Conservation (phyloP, 192 early-diverging fungal species). For the Coemansia sp. region DNA sequence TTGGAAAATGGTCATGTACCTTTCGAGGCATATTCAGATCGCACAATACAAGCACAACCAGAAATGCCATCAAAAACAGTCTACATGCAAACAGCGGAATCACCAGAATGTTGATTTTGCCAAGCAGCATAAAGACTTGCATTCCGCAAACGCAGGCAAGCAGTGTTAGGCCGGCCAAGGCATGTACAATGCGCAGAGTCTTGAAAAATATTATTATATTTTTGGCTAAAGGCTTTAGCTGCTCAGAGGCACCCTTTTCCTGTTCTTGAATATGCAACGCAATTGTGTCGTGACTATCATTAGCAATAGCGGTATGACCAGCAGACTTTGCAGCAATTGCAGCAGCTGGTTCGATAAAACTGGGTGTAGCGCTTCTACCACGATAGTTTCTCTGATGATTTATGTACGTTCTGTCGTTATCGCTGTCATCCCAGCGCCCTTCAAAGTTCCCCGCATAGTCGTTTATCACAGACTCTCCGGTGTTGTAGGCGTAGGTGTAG, state of each 20-base stretch:
- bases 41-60: constrained; percentile 31
- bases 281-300: not conserved
- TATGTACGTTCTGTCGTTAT: constrained; percentile 1
- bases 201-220: not conserved
- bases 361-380: constrained; percentile 3
- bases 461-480: not conserved
- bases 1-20: constrained; percentile 33
- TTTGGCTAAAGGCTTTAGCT: constrained; percentile 7
- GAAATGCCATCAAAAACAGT: constrained; percentile 21
- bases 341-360: not conserved
- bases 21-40: constrained; percentile 23
- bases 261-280: not conserved
- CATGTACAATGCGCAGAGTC: constrained; percentile 21
- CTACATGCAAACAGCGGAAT: constrained; percentile 43
- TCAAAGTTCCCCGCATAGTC: not conserved
- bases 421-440: not conserved
- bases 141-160: constrained; percentile 27
- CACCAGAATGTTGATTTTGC: constrained; percentile 15
- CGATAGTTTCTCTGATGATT: not conserved
- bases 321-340: not conserved
- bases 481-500: not conserved
- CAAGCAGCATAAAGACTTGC: constrained; percentile 38
- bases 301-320: no score
- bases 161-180: constrained; percentile 11
- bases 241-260: not conserved